Conservation (phyloP, 2,329 filamentous ascomycete species). For the Juglanconis juglandina region DNA sequence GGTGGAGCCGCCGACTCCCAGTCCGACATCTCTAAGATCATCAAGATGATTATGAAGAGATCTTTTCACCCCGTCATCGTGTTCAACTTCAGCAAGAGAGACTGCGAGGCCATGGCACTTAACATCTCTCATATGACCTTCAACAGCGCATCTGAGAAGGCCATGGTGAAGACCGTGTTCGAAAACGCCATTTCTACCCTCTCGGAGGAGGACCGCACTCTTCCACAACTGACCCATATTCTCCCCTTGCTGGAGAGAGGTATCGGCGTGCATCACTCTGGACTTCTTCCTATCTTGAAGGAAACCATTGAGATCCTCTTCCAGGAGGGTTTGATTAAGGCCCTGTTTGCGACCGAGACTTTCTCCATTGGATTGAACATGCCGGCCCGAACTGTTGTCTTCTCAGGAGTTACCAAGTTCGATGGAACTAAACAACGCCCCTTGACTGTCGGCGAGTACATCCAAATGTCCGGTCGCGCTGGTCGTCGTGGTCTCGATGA, state of each 20-base stretch:
- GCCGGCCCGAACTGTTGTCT: conserved; percentile 99
- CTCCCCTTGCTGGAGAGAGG: conserved; percentile 84
- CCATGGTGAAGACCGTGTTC: conserved; percentile 92
- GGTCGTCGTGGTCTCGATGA: conserved; percentile 96
- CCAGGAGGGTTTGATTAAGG: conserved; percentile 96
- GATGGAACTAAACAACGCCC: conserved; percentile 79
- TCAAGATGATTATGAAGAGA: conserved; percentile 98
- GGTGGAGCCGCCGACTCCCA: conserved; percentile 69
- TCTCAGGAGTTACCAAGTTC: conserved; percentile 93
- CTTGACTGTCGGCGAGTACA: conserved; percentile 91
- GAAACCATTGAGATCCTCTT: conserved; percentile 99
- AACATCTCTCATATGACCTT: conserved; percentile 84
- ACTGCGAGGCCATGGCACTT: conserved; percentile 87
- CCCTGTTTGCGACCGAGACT: conserved; percentile 95
- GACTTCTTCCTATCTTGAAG: conserved; percentile 90
- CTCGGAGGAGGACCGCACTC: conserved; percentile 81
- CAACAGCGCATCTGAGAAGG: conserved; percentile 94
- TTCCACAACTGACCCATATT: conserved; percentile 89
- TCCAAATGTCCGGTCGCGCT: conserved; percentile 97
- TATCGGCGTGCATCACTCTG: conserved; percentile 96
- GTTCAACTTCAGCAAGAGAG: conserved; percentile 98
- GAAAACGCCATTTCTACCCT: conserved; percentile 87
- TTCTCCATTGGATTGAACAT: conserved; percentile 99
- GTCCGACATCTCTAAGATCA: conserved; percentile 93
- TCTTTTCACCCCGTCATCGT: conserved; percentile 98